Conservation (phyloP, 306 rosid genomes). For the Sphenostylis stenocarpa region DNA sequence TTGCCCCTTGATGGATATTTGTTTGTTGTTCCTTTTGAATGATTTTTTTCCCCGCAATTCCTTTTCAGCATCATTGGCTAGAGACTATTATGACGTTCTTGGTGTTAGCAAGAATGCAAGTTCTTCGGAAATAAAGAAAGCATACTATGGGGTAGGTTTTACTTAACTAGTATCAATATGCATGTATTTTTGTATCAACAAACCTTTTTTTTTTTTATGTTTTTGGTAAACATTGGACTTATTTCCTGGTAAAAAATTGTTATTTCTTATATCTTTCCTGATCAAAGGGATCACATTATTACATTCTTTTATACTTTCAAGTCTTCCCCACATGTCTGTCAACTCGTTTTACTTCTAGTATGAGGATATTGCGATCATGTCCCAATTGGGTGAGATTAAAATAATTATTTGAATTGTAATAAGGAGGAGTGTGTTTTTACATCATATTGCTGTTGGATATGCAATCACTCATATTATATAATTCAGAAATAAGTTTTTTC, state of each 20-base stretch:
- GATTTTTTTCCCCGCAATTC: neutral
- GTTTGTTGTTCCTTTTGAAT: neutral
- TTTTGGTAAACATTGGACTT: neutral
- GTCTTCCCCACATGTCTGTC: neutral
- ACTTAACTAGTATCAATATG: neutral
- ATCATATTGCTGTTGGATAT: constrained; percentile 15
- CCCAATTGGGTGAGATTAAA: neutral
- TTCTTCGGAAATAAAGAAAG: constrained; percentile 92
- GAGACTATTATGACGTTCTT: constrained; percentile 80
- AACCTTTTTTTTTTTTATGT: neutral
- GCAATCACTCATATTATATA: neutral
- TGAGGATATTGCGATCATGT: constrained; percentile 10
- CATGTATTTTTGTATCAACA: neutral
- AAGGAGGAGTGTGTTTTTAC: constrained; percentile 2
- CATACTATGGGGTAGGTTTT: constrained; percentile 91
- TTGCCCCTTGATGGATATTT: neutral
- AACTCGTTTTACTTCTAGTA: neutral
- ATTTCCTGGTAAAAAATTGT: constrained; percentile 2
- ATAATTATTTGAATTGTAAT: constrained; percentile 3
- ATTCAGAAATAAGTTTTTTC: neutral
- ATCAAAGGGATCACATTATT: neutral
- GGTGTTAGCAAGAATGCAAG: constrained; percentile 86
- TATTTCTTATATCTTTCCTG: constrained; percentile 11
- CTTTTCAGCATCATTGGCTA: constrained; percentile 67
- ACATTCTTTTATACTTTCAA: neutral